Conservation (phyloP, 2,329 filamentous ascomycete genomes). For the Ascochyta lentis region DNA sequence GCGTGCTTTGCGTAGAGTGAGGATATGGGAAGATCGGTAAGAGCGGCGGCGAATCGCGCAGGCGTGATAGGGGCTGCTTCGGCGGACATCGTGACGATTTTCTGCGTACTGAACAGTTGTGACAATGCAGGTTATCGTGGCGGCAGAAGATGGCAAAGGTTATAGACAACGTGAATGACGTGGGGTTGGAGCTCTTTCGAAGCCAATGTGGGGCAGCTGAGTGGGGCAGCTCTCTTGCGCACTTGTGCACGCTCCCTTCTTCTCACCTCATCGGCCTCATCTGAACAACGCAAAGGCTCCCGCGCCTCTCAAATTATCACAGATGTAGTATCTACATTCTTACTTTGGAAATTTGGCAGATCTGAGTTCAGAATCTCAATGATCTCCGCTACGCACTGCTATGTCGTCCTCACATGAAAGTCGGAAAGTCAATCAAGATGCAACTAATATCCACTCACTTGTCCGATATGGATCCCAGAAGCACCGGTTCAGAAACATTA, state of each 20-base stretch:
- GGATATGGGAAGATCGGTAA: slow-evolving; percentile 69
- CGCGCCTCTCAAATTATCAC: neutral
- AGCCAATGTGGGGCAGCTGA: slow-evolving; percentile 7
- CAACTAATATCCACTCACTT: too few species aligned
- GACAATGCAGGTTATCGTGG: neutral
- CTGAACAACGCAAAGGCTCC: neutral
- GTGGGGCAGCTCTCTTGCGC: neutral
- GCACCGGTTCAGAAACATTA: neutral
- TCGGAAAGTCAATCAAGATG: too few species aligned
- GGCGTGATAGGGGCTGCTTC: slow-evolving; percentile 67
- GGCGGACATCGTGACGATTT: slow-evolving; percentile 63
- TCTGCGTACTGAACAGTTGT: neutral
- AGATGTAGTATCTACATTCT: too few species aligned
- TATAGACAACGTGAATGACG: neutral
- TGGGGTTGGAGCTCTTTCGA: neutral
- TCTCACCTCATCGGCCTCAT: neutral
- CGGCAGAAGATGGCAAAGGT: neutral
- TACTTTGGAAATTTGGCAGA: too few species aligned
- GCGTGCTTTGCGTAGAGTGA: slow-evolving; percentile 76
- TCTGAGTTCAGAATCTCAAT: too few species aligned
- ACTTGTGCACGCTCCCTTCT: neutral
- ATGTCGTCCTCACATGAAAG: too few species aligned
- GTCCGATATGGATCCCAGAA: too few species aligned
- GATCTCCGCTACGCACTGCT: too few species aligned
- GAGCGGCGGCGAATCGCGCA: slow-evolving; percentile 69